Evolutionary conservation across 371 early-diverging fungal genomes (phyloP).

Genomic region (Fennellomyces sp.): DNA sequence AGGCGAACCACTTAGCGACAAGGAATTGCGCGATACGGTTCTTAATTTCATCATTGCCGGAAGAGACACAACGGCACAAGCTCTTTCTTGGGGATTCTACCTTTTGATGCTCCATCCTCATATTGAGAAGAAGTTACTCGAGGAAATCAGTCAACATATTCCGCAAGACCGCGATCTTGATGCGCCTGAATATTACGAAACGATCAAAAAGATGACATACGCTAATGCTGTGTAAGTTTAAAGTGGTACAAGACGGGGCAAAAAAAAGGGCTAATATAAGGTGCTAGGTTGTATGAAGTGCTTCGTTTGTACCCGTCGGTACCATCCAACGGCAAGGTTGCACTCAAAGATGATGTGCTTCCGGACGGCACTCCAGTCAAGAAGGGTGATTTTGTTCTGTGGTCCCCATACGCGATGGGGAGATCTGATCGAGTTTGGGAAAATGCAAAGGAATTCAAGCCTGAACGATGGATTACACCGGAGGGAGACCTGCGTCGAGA

Average conservation of each 20-base stretch:
- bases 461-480: conserved; percentile 58
- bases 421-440: conserved; percentile 61
- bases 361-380: conserved; percentile 69
- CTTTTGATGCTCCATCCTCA: conserved; percentile 48
- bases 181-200: conserved; percentile 39
- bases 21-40: conserved; percentile 59
- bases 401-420: conserved; percentile 57
- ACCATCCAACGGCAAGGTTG: conserved; percentile 66
- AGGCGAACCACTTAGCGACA: conserved; percentile 50
- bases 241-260: no score
- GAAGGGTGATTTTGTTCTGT: conserved; percentile 54
- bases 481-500: conserved; percentile 31
- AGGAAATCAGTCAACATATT: conserved; percentile 54
- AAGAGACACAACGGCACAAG: conserved; percentile 74
- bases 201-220: conserved; percentile 52
- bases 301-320: conserved; percentile 75
- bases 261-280: no score
- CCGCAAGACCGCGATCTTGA: conserved; percentile 34
- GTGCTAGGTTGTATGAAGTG: conserved; percentile 52
- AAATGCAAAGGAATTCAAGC: conserved; percentile 61
- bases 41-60: conserved; percentile 73
- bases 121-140: conserved; percentile 53
- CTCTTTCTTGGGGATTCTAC: conserved; percentile 72
- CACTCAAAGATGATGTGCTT: conserved; percentile 64
- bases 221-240: conserved; percentile 63